Evolutionary conservation across 208 protist genomes (phyloP), one percentile per base, ranked within the genome.

Genomic region (Vickermania spadyakhi): DNA sequence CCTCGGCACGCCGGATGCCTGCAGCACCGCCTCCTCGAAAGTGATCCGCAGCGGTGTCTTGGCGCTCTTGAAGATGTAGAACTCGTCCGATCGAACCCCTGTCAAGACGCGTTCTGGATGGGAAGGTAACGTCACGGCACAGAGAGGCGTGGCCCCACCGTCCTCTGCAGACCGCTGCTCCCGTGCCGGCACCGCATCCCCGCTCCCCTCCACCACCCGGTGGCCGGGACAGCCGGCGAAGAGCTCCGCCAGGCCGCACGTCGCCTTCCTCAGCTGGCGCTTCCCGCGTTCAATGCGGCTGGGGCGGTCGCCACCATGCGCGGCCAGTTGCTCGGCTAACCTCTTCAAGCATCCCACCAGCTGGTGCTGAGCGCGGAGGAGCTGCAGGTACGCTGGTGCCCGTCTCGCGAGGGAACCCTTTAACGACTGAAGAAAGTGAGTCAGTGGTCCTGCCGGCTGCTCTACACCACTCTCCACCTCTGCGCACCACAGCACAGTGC

Each of bases 41-140:
- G 65, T 58, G 13, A 92, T 51, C 42, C 70, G 79, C 21, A 94
- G 77, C 25, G 84, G 84, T 75, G 81, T 58, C 67, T 77, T 92
- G 45, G 88, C 76, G 64, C 82, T 90, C 64, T 94, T 92, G 65
- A 86, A 92, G 26, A 94, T 75, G 61, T 79, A 90, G 50, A 92
- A 73, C 5, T 69, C 76, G 26, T 70, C 56, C 2, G 75, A 56
- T 23, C 60, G 55, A 14, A 89, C 59, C 11, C 69, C 65, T n/a
- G 66, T 45, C 25, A 89, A 64, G 1, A 58, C 27, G 22, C 80
- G 51, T 28, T 68, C 60, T 11, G 88, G 84, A 64, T 94, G 81
- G 4, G 79, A 84, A 11, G 88, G 82, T 22, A 92, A 73, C 28
- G 78, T 88, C 7, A 75, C 68, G 52, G 27, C 28, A n/a, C n/a